Evolutionary conservation across 192 early-diverging fungal species (phyloP), one percentile per base, ranked within the genome.

Genomic region (Coemansia umbellata): DNA sequence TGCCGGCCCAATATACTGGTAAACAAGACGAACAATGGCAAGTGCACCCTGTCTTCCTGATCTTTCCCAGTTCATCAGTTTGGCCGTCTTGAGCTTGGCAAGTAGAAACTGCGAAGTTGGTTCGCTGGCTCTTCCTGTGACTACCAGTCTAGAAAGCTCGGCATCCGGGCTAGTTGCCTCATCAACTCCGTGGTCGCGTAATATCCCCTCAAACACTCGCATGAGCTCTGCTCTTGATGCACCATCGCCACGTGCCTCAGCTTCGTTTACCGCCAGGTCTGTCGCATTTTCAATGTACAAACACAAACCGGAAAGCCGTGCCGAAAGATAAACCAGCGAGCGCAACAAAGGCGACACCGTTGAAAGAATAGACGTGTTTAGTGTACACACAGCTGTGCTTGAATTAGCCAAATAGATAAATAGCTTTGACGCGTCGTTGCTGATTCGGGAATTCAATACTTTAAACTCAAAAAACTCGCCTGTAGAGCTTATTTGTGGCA

Each of bases 61-160:
- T 11, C 54, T 61, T 10, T 74, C 70, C 70, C 70, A 74, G 41
- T 21, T 66, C 13, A n/a, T 50, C 43, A 74, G 47, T 22, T 53
- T 61, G 13, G 39, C 9, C 2, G 63, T 14, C 27, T 74, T 74
- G 18, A 74, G 33, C 40, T 66, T 66, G 9, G 58, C 55, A 17
- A 74, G 63, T 43, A 74, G 26, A 26, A 74, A 74, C 54, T 74
- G 70, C n/a, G 70, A 66, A n/a, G 64, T 58, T 2, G 70, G 32
- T 13, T 74, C 70, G 39, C 63, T 74, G 15, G 70, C 58, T 5
- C 63, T 31, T 1, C 70, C 70, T 15, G 70, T 55, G 9, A 66
- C 53, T 32, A 59, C 70, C 13, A 66, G 47, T 15, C 63, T 50
- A 27, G 49, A 47, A 13, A 74, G 53, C 27, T 74, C 70, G 1